Percentiles rank a stretch among this genome's conserved stretches.
phyloP scores from a whole-genome alignment of 352 stramenopile species.

The Albugo candida region DNA sequence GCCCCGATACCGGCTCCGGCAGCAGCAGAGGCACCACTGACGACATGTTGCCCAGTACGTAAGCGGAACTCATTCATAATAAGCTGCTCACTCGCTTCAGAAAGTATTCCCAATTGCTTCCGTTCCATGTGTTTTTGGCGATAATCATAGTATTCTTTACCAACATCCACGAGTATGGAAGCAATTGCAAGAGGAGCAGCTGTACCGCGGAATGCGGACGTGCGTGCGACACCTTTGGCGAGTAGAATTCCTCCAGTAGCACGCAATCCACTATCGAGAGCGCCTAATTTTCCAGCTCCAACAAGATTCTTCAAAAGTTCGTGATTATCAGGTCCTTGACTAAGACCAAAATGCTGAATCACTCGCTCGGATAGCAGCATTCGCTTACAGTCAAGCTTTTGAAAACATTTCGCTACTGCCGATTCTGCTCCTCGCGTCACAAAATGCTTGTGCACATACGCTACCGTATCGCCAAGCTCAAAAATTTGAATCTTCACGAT shows the following conservation, averaged over 20 bases:
- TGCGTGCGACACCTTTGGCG: slow-evolving; percentile 50
- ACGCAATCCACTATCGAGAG: slow-evolving; percentile 66
- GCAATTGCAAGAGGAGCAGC: slow-evolving; percentile 59
- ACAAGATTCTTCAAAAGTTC: slow-evolving; percentile 12
- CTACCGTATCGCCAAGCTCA: slow-evolving; percentile 13
- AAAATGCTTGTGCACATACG: slow-evolving; percentile 44
- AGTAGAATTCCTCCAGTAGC: slow-evolving; percentile 51
- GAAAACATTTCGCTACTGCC: slow-evolving; percentile 18
- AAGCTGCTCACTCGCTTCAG: slow-evolving; percentile 48
- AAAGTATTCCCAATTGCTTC: slow-evolving; percentile 42
- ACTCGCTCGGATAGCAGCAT: slow-evolving; percentile 36
- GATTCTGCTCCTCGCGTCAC: slow-evolving; percentile 31
- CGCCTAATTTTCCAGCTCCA: slow-evolving; percentile 40
- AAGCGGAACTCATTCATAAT: slow-evolving; percentile 70
- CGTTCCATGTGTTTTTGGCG: slow-evolving; percentile 51
- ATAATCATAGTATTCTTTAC: slow-evolving; percentile 75
- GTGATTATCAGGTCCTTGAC: slow-evolving; percentile 4
- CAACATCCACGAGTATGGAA: slow-evolving; percentile 73
- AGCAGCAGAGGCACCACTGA: slow-evolving; percentile 46
- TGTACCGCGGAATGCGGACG: slow-evolving; percentile 27
- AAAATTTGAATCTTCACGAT: not conserved
- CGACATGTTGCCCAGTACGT: slow-evolving; percentile 66
- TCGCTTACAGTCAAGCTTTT: slow-evolving; percentile 32
- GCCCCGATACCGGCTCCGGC: slow-evolving; percentile 51
- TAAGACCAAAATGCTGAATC: slow-evolving; percentile 27